Evolutionary conservation across 148 eudicot genomes (phyloP).

Genomic region (Arbutus unedo): DNA sequence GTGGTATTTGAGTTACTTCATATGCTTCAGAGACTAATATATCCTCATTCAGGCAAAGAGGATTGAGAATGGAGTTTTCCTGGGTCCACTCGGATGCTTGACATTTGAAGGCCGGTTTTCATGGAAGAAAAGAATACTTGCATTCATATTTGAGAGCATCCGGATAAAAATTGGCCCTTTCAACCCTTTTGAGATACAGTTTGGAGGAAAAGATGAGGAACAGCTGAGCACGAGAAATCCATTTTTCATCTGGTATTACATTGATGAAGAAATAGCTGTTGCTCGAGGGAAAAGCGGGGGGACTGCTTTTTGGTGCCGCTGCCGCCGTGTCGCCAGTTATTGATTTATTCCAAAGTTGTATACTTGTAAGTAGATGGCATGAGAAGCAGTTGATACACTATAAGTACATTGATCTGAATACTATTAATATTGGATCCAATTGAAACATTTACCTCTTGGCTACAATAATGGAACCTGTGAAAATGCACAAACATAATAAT

Average conservation of each 20-base stretch:
- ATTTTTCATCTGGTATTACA: constrained; percentile 87
- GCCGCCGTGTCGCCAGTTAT: constrained; percentile 36
- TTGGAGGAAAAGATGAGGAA: constrained; percentile 61
- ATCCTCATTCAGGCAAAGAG: constrained; percentile 56
- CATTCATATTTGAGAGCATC: constrained; percentile 74
- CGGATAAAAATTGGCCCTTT: constrained; percentile 78
- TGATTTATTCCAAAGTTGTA: constrained; percentile 15
- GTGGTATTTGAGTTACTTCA: neutral
- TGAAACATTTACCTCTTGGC: neutral
- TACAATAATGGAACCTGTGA: neutral
- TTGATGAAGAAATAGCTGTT: constrained; percentile 92
- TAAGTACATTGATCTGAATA: neutral
- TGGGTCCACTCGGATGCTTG: constrained; percentile 68
- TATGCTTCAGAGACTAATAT: neutral
- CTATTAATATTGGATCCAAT: neutral
- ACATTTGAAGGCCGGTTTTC: constrained; percentile 87
- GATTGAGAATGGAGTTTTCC: constrained; percentile 90
- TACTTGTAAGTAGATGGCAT: constrained; percentile 1
- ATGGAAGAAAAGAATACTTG: constrained; percentile 86
- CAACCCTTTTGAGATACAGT: constrained; percentile 57
- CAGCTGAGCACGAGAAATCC: constrained; percentile 79
- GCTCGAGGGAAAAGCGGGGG: constrained; percentile 96
- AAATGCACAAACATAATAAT: neutral
- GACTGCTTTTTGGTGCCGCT: constrained; percentile 96
- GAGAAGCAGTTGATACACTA: neutral